Evolutionary conservation across 805 yeast genomes (phyloP).

Genomic region (Jamesozyma hellenica): DNA sequence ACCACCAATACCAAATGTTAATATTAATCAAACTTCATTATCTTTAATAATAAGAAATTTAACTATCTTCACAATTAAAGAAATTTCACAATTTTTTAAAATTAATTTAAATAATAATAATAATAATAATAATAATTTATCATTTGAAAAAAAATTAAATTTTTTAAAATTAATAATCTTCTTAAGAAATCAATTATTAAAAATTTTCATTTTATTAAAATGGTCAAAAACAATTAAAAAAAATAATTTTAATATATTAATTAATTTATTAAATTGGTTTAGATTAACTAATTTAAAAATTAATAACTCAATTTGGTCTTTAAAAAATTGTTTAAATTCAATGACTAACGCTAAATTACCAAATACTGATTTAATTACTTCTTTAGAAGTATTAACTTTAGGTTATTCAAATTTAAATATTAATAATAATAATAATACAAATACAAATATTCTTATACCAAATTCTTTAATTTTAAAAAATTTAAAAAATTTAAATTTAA

Average conservation of each 20-base stretch:
- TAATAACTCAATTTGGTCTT: conserved; percentile 50
- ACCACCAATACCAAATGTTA: conserved; percentile 28
- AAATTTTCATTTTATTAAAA: conserved; percentile 75
- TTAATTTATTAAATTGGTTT: conserved; percentile 83
- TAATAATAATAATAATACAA: conserved; percentile 1
- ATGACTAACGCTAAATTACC: conserved; percentile 83
- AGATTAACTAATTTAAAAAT: conserved; percentile 66
- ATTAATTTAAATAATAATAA: conserved; percentile 17
- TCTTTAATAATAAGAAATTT: conserved; percentile 25
- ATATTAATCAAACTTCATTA: conserved; percentile 27
- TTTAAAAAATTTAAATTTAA: conserved; percentile 58
- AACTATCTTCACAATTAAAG: conserved; percentile 27
- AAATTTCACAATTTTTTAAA: conserved; percentile 27
- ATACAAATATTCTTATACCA: conserved; percentile 29
- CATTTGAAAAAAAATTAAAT: conserved; percentile 42
- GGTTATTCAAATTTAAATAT: conserved; percentile 71
- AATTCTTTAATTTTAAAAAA: conserved; percentile 49
- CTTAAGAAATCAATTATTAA: conserved; percentile 73
- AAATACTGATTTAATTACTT: conserved; percentile 80
- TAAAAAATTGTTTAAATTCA: conserved; percentile 50
- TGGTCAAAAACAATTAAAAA: conserved; percentile 67
- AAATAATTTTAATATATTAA: conserved; percentile 58
- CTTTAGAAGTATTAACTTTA: conserved; percentile 68
- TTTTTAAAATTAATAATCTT: conserved; percentile 60
- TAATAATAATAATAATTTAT: background rate